Percentiles rank a stretch among this genome's conserved stretches.
Evolutionary conservation across 176 grass and related monocot genomes (phyloP).

Genomic region (Secale cereale): DNA sequence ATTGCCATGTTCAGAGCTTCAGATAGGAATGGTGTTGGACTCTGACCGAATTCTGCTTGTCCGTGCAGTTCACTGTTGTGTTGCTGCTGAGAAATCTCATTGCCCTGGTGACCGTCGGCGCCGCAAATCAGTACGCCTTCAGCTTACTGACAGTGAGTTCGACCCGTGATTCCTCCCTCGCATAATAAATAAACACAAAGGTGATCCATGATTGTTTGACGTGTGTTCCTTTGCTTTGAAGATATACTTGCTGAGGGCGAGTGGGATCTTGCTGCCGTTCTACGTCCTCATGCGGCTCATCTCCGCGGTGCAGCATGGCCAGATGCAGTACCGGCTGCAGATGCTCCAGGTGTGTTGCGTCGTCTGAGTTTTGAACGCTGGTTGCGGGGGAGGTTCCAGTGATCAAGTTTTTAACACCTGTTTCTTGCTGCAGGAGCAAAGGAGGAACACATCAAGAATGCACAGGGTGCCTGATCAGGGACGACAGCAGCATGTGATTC

Average conservation of each 20-base stretch:
- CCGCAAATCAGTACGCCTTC: conserved; percentile 50
- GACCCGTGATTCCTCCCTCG: background rate
- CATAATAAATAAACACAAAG: background rate
- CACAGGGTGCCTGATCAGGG: background rate
- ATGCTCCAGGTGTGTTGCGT: background rate
- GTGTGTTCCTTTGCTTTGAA: background rate
- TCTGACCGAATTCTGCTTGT: background rate
- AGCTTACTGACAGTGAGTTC: conserved; percentile 58
- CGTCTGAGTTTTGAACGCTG: background rate
- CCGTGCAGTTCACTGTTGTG: conserved; percentile 13
- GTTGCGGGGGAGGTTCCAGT: background rate
- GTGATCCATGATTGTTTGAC: background rate
- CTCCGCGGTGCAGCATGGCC: background rate
- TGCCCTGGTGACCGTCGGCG: background rate
- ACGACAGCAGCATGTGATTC: background rate
- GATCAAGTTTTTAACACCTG: background rate
- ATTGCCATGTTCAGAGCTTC: background rate
- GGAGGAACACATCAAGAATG: background rate
- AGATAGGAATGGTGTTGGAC: background rate
- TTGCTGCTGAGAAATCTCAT: conserved; percentile 40
- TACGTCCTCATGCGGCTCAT: conserved; percentile 11
- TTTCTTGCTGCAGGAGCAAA: background rate
- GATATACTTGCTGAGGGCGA: background rate
- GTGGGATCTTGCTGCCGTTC: conserved; percentile 11
- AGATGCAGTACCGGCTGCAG: conserved; percentile 11